phyloP scores from a whole-genome alignment of 108 stramenopile genomes.

The Seminavis robusta region DNA sequence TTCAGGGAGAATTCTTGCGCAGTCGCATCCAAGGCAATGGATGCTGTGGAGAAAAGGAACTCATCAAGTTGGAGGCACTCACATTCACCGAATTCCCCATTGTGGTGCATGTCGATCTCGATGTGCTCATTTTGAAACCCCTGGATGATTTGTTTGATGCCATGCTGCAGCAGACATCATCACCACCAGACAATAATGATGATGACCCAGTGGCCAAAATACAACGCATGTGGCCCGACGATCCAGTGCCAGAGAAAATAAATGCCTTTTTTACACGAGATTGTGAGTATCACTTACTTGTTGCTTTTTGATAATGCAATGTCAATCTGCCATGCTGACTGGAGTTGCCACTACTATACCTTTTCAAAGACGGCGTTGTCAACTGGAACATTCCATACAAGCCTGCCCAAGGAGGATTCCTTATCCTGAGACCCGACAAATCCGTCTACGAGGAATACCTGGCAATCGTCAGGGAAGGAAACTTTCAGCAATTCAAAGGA shows the following conservation, averaged over 20 bases:
- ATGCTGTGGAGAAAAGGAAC: slow-evolving; percentile 89
- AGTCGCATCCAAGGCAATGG: slow-evolving; percentile 64
- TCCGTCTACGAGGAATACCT: slow-evolving; percentile 66
- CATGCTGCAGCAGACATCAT: slow-evolving; percentile 12
- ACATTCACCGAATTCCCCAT: slow-evolving; percentile 81
- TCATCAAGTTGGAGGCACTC: slow-evolving; percentile 93
- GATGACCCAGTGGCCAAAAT: not conserved
- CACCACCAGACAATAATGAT: not conserved
- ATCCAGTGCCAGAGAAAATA: slow-evolving; percentile 20
- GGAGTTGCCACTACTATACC: slow-evolving; percentile 9
- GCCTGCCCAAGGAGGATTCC: slow-evolving; percentile 90
- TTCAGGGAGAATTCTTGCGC: slow-evolving; percentile 57
- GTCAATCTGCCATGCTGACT: slow-evolving; percentile 39
- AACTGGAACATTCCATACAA: slow-evolving; percentile 35
- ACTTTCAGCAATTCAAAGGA: slow-evolving; percentile 26
- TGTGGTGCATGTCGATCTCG: slow-evolving; percentile 93
- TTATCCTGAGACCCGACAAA: slow-evolving; percentile 74
- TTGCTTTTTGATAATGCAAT: too few species aligned
- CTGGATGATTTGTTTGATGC: slow-evolving; percentile 74
- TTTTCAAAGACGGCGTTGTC: slow-evolving; percentile 66
- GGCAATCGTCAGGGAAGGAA: slow-evolving; percentile 57
- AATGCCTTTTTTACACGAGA: slow-evolving; percentile 75
- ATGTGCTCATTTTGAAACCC: slow-evolving; percentile 81
- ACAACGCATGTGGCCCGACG: slow-evolving; percentile 32
- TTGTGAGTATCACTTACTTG: too few species aligned